Evolutionary conservation across 2,329 filamentous ascomycete genomes (phyloP).

Genomic region (Arthroderma sp.): DNA sequence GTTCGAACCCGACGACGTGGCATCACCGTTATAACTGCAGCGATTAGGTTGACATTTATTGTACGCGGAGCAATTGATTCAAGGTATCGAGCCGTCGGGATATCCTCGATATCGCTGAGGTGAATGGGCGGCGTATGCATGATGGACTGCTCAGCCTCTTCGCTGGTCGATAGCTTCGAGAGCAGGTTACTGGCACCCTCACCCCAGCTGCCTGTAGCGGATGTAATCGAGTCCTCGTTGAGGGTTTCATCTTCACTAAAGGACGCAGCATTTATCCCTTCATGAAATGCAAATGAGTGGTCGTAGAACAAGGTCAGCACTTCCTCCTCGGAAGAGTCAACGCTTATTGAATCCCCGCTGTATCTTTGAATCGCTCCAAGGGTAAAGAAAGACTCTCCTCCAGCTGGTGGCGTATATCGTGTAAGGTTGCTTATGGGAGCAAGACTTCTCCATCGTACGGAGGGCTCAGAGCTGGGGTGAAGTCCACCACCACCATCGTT

Average conservation of each 20-base stretch:
- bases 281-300: conserved; percentile 60
- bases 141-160: conserved; percentile 13
- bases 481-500: background rate
- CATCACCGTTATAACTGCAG: conserved; percentile 60
- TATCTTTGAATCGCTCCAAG: conserved; percentile 10
- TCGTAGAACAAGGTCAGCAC: conserved; percentile 57
- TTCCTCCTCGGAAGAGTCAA: conserved; percentile 17
- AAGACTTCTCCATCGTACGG: conserved; percentile 11
- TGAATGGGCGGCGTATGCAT: conserved; percentile 24
- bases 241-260: conserved; percentile 5
- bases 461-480: too few relatives aligned
- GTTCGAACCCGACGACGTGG: conserved; percentile 56
- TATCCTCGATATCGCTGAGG: conserved; percentile 52
- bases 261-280: conserved; percentile 24
- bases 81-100: conserved; percentile 57
- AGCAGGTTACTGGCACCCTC: conserved; percentile 8
- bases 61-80: conserved; percentile 61
- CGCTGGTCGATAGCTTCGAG: conserved; percentile 5
- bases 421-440: background rate
- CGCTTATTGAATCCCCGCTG: conserved; percentile 7
- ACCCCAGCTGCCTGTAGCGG: conserved; percentile 5
- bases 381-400: conserved; percentile 10
- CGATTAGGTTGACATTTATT: conserved; percentile 69
- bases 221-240: conserved; percentile 6
- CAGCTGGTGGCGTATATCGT: conserved; percentile 4